Evolutionary conservation across 768 basidiomycete genomes (phyloP).

Genomic region (Leucocoprinus leucothites): DNA sequence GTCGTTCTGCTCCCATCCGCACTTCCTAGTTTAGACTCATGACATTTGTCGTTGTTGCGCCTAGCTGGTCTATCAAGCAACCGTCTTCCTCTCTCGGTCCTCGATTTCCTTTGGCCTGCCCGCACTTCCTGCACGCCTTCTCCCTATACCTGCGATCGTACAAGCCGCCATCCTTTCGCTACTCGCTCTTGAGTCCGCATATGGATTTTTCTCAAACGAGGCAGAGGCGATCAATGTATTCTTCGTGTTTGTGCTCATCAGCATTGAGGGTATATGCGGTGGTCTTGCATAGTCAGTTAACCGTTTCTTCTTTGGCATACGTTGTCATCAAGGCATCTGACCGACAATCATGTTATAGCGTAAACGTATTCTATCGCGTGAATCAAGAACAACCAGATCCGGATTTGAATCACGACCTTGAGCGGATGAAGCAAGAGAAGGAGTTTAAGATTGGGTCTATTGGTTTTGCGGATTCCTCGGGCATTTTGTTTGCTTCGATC

Average conservation of each 20-base stretch:
- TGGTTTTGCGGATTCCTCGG: conserved; percentile 80
- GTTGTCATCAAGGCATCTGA: conserved; percentile 12
- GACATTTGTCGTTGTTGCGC: background rate
- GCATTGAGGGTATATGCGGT: conserved; percentile 89
- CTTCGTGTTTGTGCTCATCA: conserved; percentile 73
- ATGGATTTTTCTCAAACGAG: conserved; percentile 54
- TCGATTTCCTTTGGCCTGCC: conserved; percentile 84
- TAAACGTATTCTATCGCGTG: conserved; percentile 82
- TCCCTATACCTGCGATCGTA: conserved; percentile 73
- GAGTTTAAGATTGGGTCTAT: conserved; percentile 92
- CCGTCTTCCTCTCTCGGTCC: conserved; percentile 92
- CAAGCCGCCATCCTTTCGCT: conserved; percentile 66
- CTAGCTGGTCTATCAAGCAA: conserved; percentile 83
- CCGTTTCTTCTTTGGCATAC: conserved; percentile 13
- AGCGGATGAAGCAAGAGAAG: conserved; percentile 67
- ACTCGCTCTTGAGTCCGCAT: conserved; percentile 63
- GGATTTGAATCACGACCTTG: conserved; percentile 43
- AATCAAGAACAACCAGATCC: conserved; percentile 67
- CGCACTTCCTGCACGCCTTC: conserved; percentile 63
- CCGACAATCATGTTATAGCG: conserved; percentile 38
- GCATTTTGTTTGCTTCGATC: conserved; percentile 63
- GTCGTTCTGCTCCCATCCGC: background rate
- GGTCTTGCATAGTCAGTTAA: conserved; percentile 81
- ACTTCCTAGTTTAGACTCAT: background rate
- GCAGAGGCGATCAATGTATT: conserved; percentile 43